Percentiles rank a stretch among this genome's conserved stretches.
Evolutionary conservation across 2,329 filamentous ascomycete species (phyloP).

Genomic region (Didymella exigua): DNA sequence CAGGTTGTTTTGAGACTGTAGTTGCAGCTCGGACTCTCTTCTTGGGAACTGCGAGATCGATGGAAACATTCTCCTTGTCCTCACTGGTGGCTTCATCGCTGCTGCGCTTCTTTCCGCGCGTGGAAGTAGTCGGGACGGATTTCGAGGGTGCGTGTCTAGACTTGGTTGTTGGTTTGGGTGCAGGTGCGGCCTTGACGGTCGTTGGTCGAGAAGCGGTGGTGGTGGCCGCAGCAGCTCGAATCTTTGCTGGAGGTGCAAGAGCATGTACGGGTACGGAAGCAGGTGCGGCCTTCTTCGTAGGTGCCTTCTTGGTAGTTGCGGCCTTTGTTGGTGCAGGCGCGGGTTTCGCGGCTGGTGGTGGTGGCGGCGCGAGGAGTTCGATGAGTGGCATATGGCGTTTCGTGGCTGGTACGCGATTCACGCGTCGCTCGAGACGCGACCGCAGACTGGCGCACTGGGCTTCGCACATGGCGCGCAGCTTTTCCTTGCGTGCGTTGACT

Average conservation of each 20-base stretch:
- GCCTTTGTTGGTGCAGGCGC: constrained; percentile 19
- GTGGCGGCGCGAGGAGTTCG: constrained; percentile 65
- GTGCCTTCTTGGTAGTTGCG: constrained; percentile 21
- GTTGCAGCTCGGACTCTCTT: constrained; percentile 25
- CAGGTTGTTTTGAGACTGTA: constrained; percentile 15
- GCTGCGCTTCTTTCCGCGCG: constrained; percentile 33
- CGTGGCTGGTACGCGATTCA: constrained; percentile 85
- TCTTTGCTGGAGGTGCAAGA: constrained; percentile 4
- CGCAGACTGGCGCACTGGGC: constrained; percentile 85
- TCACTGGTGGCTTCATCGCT: constrained; percentile 36
- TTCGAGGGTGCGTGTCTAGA: constrained; percentile 20
- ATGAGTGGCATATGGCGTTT: constrained; percentile 81
- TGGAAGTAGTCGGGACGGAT: constrained; percentile 6
- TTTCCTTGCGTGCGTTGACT: constrained; percentile 88
- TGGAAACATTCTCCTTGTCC: constrained; percentile 37
- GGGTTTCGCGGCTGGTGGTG: constrained; percentile 14
- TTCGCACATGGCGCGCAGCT: constrained; percentile 85
- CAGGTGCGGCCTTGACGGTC: constrained; percentile 11
- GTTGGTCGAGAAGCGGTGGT: constrained; percentile 18
- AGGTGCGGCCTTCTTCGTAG: constrained; percentile 18
- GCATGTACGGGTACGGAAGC: neutral
- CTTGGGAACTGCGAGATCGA: constrained; percentile 27
- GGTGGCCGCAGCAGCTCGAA: constrained; percentile 12
- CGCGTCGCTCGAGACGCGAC: constrained; percentile 86
- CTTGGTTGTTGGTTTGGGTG: constrained; percentile 11